phyloP scores from a whole-genome alignment of 2,329 filamentous ascomycete species.

The Xylaria sp. region DNA sequence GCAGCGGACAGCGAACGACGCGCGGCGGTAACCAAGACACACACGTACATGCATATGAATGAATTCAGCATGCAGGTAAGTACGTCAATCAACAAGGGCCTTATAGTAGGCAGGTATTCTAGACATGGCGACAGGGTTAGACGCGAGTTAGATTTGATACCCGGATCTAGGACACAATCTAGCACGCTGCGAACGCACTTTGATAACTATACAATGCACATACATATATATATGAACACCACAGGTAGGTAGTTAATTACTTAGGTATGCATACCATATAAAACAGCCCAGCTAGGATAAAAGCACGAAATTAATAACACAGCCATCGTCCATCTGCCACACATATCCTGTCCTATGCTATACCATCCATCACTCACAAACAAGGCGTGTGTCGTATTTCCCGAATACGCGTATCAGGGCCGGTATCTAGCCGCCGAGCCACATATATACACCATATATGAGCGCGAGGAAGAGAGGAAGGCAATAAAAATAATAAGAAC shows the following conservation, averaged over 20 bases:
- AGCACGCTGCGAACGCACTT: too few relatives aligned
- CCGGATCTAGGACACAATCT: too few relatives aligned
- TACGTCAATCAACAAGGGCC: too few relatives aligned
- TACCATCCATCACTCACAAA: not conserved
- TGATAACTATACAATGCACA: too few relatives aligned
- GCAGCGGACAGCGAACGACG: not conserved
- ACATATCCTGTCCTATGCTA: not conserved
- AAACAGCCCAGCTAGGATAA: too few relatives aligned
- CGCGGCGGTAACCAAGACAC: not conserved
- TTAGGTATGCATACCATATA: too few relatives aligned
- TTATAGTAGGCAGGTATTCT: too few relatives aligned
- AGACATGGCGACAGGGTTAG: too few relatives aligned
- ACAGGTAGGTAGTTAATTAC: too few relatives aligned
- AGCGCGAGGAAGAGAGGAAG: not conserved
- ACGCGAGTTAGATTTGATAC: too few relatives aligned
- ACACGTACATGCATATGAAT: not conserved
- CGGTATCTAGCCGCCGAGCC: slow-evolving; percentile 16
- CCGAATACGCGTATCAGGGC: slow-evolving; percentile 12
- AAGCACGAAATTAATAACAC: slow-evolving; percentile 7
- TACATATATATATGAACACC: too few relatives aligned
- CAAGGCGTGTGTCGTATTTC: not conserved
- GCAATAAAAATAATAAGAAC: not conserved
- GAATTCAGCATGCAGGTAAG: not conserved
- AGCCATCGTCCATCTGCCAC: not conserved
- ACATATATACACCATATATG: not conserved